A percentile compares a stretch with the other conserved stretches of the same genome.
These are phyloP conservation scores for Colletotrichum sp. DNA, from an alignment of 2,329 filamentous ascomycete genomes.

Conservation along the genomic window DNA sequence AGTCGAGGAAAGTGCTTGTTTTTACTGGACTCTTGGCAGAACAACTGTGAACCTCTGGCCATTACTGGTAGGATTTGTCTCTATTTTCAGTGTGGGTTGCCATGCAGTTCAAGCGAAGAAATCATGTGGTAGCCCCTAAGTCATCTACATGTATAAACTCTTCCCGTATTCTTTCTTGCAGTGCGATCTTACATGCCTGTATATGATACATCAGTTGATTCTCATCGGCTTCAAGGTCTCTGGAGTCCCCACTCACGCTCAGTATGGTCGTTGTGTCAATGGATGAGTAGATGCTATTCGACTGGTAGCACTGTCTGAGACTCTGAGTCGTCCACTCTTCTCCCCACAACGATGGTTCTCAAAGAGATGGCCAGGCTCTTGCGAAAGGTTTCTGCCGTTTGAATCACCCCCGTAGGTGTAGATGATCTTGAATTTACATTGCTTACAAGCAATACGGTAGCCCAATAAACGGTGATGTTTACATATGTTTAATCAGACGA, in stretches of 20 bases:
- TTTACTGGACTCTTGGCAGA: not conserved
- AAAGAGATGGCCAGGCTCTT: not conserved
- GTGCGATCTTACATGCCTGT: no score
- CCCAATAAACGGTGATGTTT: not conserved
- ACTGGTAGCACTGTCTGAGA: no score
- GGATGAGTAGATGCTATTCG: no score
- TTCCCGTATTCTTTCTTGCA: not conserved
- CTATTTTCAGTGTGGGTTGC: not conserved
- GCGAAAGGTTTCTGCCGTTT: not conserved
- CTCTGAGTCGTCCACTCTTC: not conserved
- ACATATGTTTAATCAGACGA: not conserved
- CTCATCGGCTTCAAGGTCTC: no score
- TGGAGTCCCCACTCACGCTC: no score
- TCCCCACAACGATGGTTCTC: not conserved
- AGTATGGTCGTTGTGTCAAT: no score
- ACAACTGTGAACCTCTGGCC: not conserved
- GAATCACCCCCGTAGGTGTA: not conserved
- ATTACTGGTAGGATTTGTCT: not conserved
- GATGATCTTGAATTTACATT: not conserved
- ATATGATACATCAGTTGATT: no score
- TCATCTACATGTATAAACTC: not conserved
- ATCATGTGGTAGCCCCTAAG: not conserved
- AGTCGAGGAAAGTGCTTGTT: no score
- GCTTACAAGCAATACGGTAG: not conserved
- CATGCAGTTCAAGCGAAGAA: not conserved